Conservation (phyloP, 1,284 basidiomycete species). For the Peniophora sp. region DNA sequence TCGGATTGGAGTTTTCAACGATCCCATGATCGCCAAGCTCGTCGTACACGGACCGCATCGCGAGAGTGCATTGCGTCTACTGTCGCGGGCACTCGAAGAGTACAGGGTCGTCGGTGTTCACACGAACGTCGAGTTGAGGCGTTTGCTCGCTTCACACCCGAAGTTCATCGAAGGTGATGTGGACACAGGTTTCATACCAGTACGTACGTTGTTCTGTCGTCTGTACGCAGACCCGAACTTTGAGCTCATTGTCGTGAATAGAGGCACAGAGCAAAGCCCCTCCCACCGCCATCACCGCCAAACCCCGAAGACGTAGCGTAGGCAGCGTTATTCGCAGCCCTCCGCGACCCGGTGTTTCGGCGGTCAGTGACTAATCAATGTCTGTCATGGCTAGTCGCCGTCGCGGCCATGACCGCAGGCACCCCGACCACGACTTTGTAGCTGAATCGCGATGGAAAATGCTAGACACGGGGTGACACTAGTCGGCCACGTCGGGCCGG, state of each 20-base stretch:
- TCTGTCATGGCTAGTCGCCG: no score
- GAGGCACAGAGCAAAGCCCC: slow-evolving; percentile 77
- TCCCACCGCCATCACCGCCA: slow-evolving; percentile 54
- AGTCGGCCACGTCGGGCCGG: no score
- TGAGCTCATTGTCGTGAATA: no score
- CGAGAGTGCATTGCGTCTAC: slow-evolving; percentile 75
- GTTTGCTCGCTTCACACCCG: slow-evolving; percentile 67
- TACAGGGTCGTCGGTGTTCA: slow-evolving; percentile 88
- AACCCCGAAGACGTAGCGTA: slow-evolving; percentile 63
- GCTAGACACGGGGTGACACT: no score
- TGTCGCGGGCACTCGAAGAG: slow-evolving; percentile 76
- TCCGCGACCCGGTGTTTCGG: no score
- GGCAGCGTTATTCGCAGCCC: slow-evolving; percentile 67
- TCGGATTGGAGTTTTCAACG: slow-evolving; percentile 89
- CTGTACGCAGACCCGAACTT: neutral
- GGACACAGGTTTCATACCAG: slow-evolving; percentile 89
- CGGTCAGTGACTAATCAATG: no score
- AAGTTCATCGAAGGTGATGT: slow-evolving; percentile 79
- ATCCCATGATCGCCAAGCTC: slow-evolving; percentile 93
- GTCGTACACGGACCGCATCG: slow-evolving; percentile 85
- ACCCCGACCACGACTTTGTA: no score
- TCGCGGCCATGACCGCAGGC: no score
- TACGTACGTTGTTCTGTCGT: slow-evolving; percentile 32
- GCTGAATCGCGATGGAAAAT: no score
- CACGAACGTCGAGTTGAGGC: slow-evolving; percentile 88